Conservation (phyloP, 1,139 yeast species). For the Candida labiduridarum region DNA sequence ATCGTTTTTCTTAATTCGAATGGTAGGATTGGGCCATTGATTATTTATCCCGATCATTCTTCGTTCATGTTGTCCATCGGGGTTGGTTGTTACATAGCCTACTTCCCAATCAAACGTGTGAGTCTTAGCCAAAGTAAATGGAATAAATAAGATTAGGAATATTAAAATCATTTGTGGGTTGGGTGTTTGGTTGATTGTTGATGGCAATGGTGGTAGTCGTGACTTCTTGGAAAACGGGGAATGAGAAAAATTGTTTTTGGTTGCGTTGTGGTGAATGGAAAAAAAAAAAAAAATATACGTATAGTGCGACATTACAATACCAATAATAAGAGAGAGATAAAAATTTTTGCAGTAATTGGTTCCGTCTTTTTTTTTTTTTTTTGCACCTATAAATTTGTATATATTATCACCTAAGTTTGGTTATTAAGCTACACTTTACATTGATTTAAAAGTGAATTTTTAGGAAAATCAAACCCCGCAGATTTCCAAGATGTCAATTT, state of each 20-base stretch:
- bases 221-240: background rate
- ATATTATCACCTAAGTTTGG: background rate
- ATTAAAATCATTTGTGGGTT: background rate
- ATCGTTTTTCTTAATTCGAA: constrained; percentile 75
- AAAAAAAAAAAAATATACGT: background rate
- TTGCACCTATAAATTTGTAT: background rate
- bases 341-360: background rate
- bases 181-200: background rate
- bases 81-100: constrained; percentile 69
- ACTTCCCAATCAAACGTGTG: constrained; percentile 74
- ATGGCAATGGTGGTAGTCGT: background rate
- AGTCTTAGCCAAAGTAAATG: constrained; percentile 47
- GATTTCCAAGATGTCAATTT: constrained; percentile 28
- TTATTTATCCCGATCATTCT: constrained; percentile 79
- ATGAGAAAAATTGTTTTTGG: no score
- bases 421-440: constrained; percentile 11
- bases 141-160: background rate
- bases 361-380: background rate
- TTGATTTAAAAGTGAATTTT: constrained; percentile 22
- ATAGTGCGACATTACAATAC: no score
- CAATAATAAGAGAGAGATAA: no score
- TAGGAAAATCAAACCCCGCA: constrained; percentile 29
- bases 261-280: background rate
- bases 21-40: constrained; percentile 82
- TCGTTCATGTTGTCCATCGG: constrained; percentile 72